phyloP scores from a whole-genome alignment of 2,329 filamentous ascomycete genomes.

The Fusarium udum region DNA sequence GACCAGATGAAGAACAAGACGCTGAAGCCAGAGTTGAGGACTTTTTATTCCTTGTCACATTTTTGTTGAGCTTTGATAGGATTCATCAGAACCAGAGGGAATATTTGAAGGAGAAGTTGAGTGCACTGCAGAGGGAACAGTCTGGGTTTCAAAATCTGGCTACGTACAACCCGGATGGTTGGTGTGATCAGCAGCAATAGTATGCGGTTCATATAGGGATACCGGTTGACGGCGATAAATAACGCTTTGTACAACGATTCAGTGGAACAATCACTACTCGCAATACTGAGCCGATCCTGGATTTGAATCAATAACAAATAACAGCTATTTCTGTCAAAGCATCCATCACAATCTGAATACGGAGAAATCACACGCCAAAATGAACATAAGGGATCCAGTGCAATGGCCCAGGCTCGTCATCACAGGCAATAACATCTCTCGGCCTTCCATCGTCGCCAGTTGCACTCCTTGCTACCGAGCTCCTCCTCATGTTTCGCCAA shows the following conservation, averaged over 20 bases:
- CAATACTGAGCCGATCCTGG: not conserved
- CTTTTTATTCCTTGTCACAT: slow-evolving; percentile 62
- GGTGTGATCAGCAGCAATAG: not conserved
- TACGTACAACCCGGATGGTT: not conserved
- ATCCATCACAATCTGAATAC: too few species aligned
- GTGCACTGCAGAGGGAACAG: slow-evolving; percentile 41
- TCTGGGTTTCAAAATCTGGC: slow-evolving; percentile 18
- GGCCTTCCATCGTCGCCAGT: not conserved
- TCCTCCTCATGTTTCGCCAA: not conserved
- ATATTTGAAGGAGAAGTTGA: slow-evolving; percentile 53
- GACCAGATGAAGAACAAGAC: slow-evolving; percentile 51
- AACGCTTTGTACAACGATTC: too few species aligned
- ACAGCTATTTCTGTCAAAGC: too few species aligned
- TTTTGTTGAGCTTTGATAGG: slow-evolving; percentile 60
- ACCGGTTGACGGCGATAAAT: too few species aligned
- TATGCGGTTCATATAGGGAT: not conserved
- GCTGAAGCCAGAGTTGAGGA: slow-evolving; percentile 61
- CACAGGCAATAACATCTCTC: not conserved
- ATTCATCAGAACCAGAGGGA: slow-evolving; percentile 57
- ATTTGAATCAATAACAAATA: too few species aligned
- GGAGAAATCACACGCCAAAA: not conserved
- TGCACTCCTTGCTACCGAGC: not conserved
- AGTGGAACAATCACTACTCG: too few species aligned
- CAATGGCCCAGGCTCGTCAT: not conserved
- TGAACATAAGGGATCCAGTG: not conserved